These are phyloP conservation scores for Pugionium dolabratum DNA, from an alignment of 345 rosid genomes.

Conservation along the genomic window DNA sequence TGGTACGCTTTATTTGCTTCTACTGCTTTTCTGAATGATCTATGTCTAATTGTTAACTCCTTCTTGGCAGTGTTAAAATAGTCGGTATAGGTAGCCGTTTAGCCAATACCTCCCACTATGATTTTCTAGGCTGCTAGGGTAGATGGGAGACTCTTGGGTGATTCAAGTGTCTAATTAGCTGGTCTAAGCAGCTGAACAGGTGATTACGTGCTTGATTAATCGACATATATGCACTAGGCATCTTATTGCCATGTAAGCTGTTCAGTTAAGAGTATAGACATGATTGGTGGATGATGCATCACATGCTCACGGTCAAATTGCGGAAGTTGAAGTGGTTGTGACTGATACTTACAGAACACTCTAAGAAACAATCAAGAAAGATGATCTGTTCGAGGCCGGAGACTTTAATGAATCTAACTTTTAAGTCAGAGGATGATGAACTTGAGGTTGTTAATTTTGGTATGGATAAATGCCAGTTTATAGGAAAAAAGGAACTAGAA, in stretches of 20 bases:
- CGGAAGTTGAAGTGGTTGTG: conserved; percentile 3
- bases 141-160: conserved; percentile 22
- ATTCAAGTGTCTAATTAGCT: neutral
- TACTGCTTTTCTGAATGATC: conserved; percentile 2
- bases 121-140: conserved; percentile 19
- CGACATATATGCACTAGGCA: neutral
- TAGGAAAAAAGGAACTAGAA: neutral
- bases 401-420: neutral
- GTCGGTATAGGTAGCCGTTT: neutral
- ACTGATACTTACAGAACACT: conserved; percentile 14
- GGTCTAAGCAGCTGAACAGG: neutral
- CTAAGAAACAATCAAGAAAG: neutral
- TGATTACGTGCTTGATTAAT: neutral
- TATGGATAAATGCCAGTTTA: conserved; percentile 1
- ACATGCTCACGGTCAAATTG: conserved; percentile 6
- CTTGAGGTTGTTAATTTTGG: neutral
- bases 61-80: conserved; percentile 12
- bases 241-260: neutral
- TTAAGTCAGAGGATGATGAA: neutral
- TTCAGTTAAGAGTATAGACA: neutral
- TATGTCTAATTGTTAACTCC: conserved; percentile 7
- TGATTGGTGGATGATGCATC: neutral
- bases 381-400: neutral
- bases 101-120: conserved; percentile 6
- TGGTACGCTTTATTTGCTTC: conserved; percentile 50